Conservation (phyloP, 2,329 filamentous ascomycete species). For the Cordyceps farinosa region DNA sequence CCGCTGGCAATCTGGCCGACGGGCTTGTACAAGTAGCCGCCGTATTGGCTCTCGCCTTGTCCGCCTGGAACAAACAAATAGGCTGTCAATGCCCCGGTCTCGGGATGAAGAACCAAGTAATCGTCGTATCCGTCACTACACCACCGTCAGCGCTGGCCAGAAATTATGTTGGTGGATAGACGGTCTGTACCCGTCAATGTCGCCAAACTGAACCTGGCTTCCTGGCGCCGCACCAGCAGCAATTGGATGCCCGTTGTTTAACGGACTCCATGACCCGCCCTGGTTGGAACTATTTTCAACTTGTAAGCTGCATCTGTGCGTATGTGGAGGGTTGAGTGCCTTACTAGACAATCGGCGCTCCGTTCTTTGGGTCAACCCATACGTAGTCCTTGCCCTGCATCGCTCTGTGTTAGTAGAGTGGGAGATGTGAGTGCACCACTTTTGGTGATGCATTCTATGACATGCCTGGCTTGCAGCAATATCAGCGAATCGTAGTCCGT, state of each 20-base stretch:
- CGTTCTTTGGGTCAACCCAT: constrained; percentile 19
- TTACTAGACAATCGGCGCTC: constrained; percentile 17
- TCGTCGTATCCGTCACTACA: constrained; percentile 18
- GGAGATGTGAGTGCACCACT: background rate
- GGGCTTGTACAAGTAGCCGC: constrained; percentile 5
- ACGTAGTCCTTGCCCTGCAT: constrained; percentile 21
- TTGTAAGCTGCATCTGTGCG: no score
- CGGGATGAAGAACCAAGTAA: constrained; percentile 18
- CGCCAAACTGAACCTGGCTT: constrained; percentile 18
- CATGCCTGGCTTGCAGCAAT: constrained; percentile 17
- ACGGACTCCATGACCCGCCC: background rate
- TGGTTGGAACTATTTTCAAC: background rate
- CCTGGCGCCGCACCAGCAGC: constrained; percentile 18
- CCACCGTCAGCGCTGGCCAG: background rate
- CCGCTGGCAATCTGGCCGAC: constrained; percentile 20
- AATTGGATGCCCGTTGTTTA: constrained; percentile 17
- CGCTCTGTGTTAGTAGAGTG: background rate
- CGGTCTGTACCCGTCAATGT: constrained; percentile 19
- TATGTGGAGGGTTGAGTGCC: no score
- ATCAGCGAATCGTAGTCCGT: constrained; percentile 20
- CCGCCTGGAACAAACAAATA: constrained; percentile 1
- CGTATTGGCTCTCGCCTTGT: background rate
- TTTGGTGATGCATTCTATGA: no score
- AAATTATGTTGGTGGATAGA: no score
- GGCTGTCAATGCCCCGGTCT: constrained; percentile 15